Conservation (phyloP, 352 stramenopile species). For the Globisporangium carolinianum region DNA sequence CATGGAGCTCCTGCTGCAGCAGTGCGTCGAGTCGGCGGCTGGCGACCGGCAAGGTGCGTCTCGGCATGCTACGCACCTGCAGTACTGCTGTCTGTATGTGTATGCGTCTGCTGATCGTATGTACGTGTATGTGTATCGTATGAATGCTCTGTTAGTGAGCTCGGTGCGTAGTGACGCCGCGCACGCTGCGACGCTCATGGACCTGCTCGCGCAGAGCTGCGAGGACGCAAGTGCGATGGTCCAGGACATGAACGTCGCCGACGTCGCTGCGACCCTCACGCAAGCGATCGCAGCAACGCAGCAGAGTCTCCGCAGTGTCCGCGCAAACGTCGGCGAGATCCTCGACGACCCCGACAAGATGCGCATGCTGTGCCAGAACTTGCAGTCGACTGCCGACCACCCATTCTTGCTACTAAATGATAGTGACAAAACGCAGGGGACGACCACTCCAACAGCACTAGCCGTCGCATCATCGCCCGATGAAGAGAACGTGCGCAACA, state of each 20-base stretch:
- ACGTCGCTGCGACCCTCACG: constrained; percentile 46
- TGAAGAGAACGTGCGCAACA: constrained; percentile 64
- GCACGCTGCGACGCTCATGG: constrained; percentile 45
- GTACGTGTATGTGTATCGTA: too few species aligned
- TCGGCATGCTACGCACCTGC: background rate
- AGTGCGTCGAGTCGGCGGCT: constrained; percentile 23
- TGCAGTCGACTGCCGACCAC: constrained; percentile 42
- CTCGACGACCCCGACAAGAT: constrained; percentile 61
- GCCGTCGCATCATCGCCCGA: constrained; percentile 16
- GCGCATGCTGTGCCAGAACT: constrained; percentile 41
- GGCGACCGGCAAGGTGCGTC: constrained; percentile 6
- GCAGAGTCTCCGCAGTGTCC: constrained; percentile 52
- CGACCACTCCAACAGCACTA: constrained; percentile 10
- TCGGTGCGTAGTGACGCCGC: constrained; percentile 6
- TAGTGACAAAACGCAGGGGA: background rate
- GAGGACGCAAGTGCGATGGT: constrained; percentile 50
- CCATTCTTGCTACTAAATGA: constrained; percentile 29
- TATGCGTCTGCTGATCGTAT: too few species aligned
- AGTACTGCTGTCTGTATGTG: background rate
- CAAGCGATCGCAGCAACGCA: constrained; percentile 53
- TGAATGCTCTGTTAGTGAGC: background rate
- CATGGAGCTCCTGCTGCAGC: constrained; percentile 53
- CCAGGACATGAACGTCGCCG: constrained; percentile 37
- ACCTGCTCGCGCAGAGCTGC: constrained; percentile 58
- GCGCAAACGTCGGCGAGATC: constrained; percentile 45